Percentiles rank a stretch among this genome's conserved stretches.
Conservation (phyloP, 441 rosid species). For the Erodium chrysanthum region DNA sequence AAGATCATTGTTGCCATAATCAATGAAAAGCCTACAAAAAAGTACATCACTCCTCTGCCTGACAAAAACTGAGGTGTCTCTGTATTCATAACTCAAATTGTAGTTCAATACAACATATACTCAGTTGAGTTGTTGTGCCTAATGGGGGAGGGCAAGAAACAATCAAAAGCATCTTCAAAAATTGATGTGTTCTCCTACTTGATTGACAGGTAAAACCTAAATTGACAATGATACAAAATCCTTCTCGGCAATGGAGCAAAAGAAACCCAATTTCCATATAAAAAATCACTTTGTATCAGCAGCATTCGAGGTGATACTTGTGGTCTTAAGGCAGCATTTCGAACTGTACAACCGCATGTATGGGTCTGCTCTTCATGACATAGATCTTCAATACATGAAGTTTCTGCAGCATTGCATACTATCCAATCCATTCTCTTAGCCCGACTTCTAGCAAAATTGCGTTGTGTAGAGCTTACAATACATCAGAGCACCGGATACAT, state of each 20-base stretch:
- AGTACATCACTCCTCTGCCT: background rate
- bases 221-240: constrained; percentile 2
- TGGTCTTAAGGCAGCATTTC: background rate
- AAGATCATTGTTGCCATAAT: background rate
- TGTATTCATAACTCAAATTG: background rate
- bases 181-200: background rate
- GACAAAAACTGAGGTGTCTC: background rate
- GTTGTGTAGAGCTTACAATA: constrained; percentile 29
- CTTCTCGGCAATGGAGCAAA: background rate
- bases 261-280: background rate
- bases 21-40: background rate
- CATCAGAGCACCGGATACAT: constrained; percentile 64
- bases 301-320: background rate
- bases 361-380: background rate
- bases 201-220: background rate
- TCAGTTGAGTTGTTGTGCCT: background rate
- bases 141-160: background rate
- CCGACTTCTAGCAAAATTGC: background rate
- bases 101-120: background rate
- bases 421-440: background rate
- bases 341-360: constrained; percentile 14
- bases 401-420: background rate
- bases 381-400: background rate
- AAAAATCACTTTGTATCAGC: constrained; percentile 13
- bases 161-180: background rate